Evolutionary conservation across 352 stramenopile species (phyloP).

Genomic region (Globisporangium alternatum): DNA sequence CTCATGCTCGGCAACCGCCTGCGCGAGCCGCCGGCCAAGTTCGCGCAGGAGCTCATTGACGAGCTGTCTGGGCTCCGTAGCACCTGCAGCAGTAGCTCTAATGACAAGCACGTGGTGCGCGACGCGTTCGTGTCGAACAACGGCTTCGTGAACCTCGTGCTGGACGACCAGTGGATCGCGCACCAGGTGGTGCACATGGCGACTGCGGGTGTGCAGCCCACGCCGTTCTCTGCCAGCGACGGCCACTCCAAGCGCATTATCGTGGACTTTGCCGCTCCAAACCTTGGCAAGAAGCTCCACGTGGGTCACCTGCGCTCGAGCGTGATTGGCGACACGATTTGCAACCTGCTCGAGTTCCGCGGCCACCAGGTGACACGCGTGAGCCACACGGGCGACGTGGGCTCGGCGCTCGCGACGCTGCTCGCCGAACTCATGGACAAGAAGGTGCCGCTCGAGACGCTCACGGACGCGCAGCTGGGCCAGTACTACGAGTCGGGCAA

Average conservation of each 20-base stretch:
- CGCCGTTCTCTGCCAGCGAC: neutral
- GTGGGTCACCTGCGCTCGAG: slow-evolving; percentile 80
- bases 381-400: slow-evolving; percentile 78
- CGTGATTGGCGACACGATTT: slow-evolving; percentile 77
- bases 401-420: slow-evolving; percentile 73
- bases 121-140: slow-evolving; percentile 57
- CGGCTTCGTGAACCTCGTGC: slow-evolving; percentile 79
- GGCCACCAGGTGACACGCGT: slow-evolving; percentile 66
- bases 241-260: slow-evolving; percentile 36
- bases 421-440: slow-evolving; percentile 66
- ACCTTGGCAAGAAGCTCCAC: slow-evolving; percentile 86
- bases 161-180: slow-evolving; percentile 71
- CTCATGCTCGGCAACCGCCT: slow-evolving; percentile 53
- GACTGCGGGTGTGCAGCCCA: slow-evolving; percentile 21
- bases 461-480: slow-evolving; percentile 60
- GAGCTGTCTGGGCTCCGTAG: slow-evolving; percentile 7
- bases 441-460: slow-evolving; percentile 37
- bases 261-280: slow-evolving; percentile 81
- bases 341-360: slow-evolving; percentile 79
- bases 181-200: slow-evolving; percentile 57
- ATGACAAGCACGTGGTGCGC: slow-evolving; percentile 19
- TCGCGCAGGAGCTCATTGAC: slow-evolving; percentile 39
- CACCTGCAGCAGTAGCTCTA: neutral
- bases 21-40: slow-evolving; percentile 31
- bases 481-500: slow-evolving; percentile 76